A percentile compares a stretch with the other conserved stretches of the same genome.
These are phyloP conservation scores for Curvularia spicifera DNA, from an alignment of 2,329 filamentous ascomycete genomes.

Conservation along the genomic window DNA sequence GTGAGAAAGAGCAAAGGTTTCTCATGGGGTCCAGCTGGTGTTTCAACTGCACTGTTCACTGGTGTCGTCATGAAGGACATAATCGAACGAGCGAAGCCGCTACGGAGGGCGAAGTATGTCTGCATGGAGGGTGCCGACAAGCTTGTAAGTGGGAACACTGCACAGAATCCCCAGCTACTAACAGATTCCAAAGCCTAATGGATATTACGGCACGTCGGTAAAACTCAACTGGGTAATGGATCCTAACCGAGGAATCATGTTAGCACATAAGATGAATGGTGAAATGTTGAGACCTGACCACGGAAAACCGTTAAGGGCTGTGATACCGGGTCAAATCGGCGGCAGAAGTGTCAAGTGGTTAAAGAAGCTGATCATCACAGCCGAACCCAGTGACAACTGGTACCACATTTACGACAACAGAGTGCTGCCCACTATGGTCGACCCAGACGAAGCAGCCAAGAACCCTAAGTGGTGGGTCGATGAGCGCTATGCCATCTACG, in stretches of 20 bases:
- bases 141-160: conserved; percentile 54
- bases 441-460: conserved; percentile 78
- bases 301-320: conserved; percentile 79
- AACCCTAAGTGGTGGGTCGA: conserved; percentile 82
- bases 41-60: conserved; percentile 88
- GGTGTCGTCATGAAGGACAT: conserved; percentile 78
- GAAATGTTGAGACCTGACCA: conserved; percentile 81
- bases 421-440: conserved; percentile 84
- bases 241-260: conserved; percentile 79
- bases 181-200: conserved; percentile 68
- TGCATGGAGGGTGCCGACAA: conserved; percentile 93
- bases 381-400: conserved; percentile 85
- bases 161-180: conserved; percentile 4
- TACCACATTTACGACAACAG: conserved; percentile 95
- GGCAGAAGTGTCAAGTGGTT: conserved; percentile 94
- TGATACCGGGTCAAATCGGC: conserved; percentile 91
- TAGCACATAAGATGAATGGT: conserved; percentile 91
- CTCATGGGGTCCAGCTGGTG: conserved; percentile 86
- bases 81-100: conserved; percentile 70
- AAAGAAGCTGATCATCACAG: conserved; percentile 78
- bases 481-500: conserved; percentile 91
- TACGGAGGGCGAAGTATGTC: conserved; percentile 76
- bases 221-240: conserved; percentile 91
- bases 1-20: conserved; percentile 92
- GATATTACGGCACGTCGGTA: conserved; percentile 85